Base-by-base conservation (phyloP, 179 eudicot genomes). In the Silene coronaria region DNA sequence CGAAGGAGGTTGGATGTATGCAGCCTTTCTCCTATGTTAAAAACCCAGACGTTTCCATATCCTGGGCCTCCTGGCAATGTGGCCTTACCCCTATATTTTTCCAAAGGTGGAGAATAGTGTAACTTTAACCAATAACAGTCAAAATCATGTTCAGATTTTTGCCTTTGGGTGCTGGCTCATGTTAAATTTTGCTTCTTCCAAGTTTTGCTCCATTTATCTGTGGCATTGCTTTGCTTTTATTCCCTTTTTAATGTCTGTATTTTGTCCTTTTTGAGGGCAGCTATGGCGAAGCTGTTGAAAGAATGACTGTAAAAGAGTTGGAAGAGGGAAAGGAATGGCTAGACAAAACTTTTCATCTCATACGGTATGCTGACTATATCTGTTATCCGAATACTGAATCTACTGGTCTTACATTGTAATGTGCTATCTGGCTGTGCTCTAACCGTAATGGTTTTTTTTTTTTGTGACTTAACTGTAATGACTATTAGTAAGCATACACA, bases 291-390 rank as follows among this genome's bases (percentile, higher is more conserved):
- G 80, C 84, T 65, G 57, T 80, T 74, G 93, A 88, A 73, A 81
- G 93, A 63, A 90, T 93, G 89, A 83, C 82, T 61, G 81, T 82
- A 70, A 92, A 87, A 60, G 97, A 93, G 72, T 82, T 91, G 34
- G 92, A 91, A 82, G 67, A 80, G 77, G 98, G 98, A 81, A 93
- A 93, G 83, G 65, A 88, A 85, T 91, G 98, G 98, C 80, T 93
- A 64, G 83, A 82, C 72, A 81, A 84, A 67, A 86, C 96, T 67
- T 93, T 93, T 85, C 76, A 86, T 82, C 91, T 93, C 63, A 91
- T 93, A 85, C 82, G 98, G 98, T 93, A 69, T 76, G 78, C 63
- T 73, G 28, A 67, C 36, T 9, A 63, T n/a, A 34, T 75, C 58
- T 60, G 57, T 32, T 46, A 61, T 78, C 19, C 11, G 30, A 32